Conservation (phyloP, 805 yeast genomes). For the Cyberlindnera mycetangii region DNA sequence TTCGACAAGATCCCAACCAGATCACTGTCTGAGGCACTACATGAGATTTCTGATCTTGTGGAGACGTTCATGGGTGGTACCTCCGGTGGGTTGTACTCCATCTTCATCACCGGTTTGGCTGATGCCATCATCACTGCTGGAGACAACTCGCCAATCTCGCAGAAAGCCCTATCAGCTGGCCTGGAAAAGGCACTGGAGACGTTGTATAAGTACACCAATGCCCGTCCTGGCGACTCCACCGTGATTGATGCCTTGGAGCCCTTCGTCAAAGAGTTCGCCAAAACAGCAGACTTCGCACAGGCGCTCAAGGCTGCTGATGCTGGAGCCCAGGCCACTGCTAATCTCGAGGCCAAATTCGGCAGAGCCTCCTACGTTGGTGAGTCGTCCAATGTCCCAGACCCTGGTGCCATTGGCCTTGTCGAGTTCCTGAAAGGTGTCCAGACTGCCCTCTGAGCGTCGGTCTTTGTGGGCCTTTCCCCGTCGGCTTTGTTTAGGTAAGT, state of each 20-base stretch:
- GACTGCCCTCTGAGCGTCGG: conserved; percentile 14
- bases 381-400: conserved; percentile 71
- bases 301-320: conserved; percentile 69
- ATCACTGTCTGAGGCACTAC: conserved; percentile 51
- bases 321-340: conserved; percentile 76
- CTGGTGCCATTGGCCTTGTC: conserved; percentile 89
- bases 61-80: conserved; percentile 98
- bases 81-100: conserved; percentile 90
- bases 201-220: conserved; percentile 81
- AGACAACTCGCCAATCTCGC: conserved; percentile 28
- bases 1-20: conserved; percentile 40
- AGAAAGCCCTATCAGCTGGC: conserved; percentile 43
- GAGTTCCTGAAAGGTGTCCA: conserved; percentile 43
- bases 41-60: conserved; percentile 76
- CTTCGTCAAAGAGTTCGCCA: conserved; percentile 60
- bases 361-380: conserved; percentile 92
- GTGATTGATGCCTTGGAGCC: conserved; percentile 88
- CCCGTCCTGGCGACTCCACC: conserved; percentile 86
- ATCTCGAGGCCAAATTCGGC: conserved; percentile 82
- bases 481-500: no score
- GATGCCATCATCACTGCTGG: conserved; percentile 39
- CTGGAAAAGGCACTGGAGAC: conserved; percentile 62
- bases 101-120: conserved; percentile 75
- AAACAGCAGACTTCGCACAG: conserved; percentile 47
- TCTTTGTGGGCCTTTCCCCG: no score